Evolutionary conservation across 1,139 yeast species (phyloP), one percentile per base, ranked within the genome.

Genomic region (Candida labiduridarum): DNA sequence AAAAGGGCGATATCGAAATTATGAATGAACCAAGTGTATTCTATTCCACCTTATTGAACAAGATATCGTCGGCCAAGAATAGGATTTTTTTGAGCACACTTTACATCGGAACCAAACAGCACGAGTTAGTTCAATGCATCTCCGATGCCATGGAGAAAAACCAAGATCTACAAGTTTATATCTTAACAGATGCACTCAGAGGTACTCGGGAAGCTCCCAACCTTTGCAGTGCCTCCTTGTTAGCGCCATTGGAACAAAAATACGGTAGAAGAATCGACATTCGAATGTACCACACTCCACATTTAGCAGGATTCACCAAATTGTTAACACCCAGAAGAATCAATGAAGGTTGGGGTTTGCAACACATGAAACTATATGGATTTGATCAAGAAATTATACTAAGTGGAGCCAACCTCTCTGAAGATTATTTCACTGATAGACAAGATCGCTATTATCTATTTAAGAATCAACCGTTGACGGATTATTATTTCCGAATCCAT

Each of bases 321-420:
- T 61, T 71, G 16, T 50, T 89, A 46, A 77, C 91, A 3, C 99
- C 99, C 0, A 86, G 81, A 52, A 77, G 99, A 55, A 77, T 92
- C 55, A 91, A 92, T 65, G 99, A 94, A 70, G 94, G 96, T 7
- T 81, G 80, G 71, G 99, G 99, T 0, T 76, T 94, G 48, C 99
- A 94, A 68, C 99, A 94, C 65, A 95, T 94, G 99, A 94, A 94
- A 67, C 78, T 95, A 39, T 94, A 94, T 64, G 99, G 99, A 1
- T 85, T 91, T 62, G 99, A 94, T 66, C 84, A 91, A 60, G 97
- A 91, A 63, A 84, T 94, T 47, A 80, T 95, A 16, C 75, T 95
- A 44, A 83, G 90, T 18, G 99, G 99, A 2, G 99, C 99, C 4
- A 94, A 94, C 62, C 75, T 94, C 49, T 89, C 97, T 0, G 74